Conservation (phyloP, 2,329 filamentous ascomycete genomes). For the Mollisia scopiformis region DNA sequence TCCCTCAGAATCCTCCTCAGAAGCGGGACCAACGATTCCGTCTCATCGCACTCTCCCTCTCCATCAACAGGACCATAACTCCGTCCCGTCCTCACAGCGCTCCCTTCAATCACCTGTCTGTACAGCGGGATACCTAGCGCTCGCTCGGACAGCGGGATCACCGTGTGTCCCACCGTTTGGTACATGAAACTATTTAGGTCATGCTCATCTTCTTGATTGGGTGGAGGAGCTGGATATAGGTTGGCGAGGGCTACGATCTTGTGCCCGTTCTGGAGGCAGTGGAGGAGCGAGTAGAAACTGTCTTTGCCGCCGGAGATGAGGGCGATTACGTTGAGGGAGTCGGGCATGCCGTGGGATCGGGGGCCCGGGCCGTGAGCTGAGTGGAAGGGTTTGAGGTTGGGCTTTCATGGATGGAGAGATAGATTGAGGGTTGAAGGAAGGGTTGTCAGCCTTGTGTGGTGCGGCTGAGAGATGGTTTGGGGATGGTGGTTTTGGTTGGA, state of each 20-base stretch:
- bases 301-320: conserved; percentile 97
- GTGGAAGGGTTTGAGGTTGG: too few relatives aligned
- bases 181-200: conserved; percentile 99
- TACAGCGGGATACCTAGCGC: conserved; percentile 85
- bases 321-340: conserved; percentile 77
- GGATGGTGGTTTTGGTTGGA: not conserved
- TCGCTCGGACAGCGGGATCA: conserved; percentile 82
- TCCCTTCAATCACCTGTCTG: conserved; percentile 74
- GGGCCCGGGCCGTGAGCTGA: too few relatives aligned
- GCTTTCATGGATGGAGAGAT: not conserved
- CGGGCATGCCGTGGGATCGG: conserved; percentile 41
- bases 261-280: conserved; percentile 87
- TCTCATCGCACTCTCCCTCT: conserved; percentile 66
- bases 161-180: conserved; percentile 89
- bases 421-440: too few relatives aligned
- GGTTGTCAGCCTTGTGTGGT: not conserved
- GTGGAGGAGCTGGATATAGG: conserved; percentile 62
- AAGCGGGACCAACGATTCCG: conserved; percentile 81
- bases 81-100: conserved; percentile 68
- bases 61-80: conserved; percentile 58
- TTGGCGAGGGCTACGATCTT: conserved; percentile 87
- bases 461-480: not conserved
- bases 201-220: conserved; percentile 44
- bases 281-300: conserved; percentile 89
- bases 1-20: conserved; percentile 65